Percentiles rank a stretch among this genome's conserved stretches.
These are phyloP conservation scores for Kwoniella europaea DNA, from an alignment of 768 basidiomycete genomes.

Conservation along the genomic window DNA sequence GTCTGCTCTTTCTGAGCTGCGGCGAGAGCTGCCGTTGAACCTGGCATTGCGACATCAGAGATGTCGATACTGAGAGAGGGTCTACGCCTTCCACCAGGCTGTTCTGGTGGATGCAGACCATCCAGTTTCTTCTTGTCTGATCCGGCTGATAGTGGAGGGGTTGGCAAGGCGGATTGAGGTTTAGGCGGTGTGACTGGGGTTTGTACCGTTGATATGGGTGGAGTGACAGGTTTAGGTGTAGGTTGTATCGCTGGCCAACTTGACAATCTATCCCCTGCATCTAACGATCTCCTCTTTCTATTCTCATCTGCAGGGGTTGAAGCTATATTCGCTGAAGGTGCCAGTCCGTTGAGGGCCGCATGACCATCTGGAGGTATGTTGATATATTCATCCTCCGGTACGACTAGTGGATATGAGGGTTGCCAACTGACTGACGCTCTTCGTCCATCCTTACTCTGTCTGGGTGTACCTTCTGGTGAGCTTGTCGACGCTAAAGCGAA, in stretches of 20 bases:
- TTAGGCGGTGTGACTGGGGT: constrained; percentile 14
- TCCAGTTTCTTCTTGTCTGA: neutral
- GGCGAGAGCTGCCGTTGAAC: constrained; percentile 15
- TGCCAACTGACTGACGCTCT: constrained; percentile 30
- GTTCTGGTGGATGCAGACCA: constrained; percentile 6
- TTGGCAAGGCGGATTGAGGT: constrained; percentile 6
- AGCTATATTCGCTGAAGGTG: neutral
- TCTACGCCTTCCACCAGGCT: constrained; percentile 11
- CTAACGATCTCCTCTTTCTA: constrained; percentile 21
- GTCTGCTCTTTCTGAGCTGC: constrained; percentile 20
- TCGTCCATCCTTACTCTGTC: constrained; percentile 17
- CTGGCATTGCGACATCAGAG: constrained; percentile 21
- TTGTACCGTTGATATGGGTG: neutral
- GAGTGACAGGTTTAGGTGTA: constrained; percentile 1
- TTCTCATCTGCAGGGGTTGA: constrained; percentile 33
- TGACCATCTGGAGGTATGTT: constrained; percentile 47
- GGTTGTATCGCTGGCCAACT: constrained; percentile 29
- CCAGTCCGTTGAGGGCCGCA: constrained; percentile 2
- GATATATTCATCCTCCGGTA: constrained; percentile 39
- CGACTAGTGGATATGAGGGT: constrained; percentile 42
- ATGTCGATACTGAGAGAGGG: constrained; percentile 28
- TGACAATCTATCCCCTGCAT: constrained; percentile 14
- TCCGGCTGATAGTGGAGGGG: constrained; percentile 7
- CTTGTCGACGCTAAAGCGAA: constrained; percentile 36
- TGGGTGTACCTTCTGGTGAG: constrained; percentile 32